phyloP scores from a whole-genome alignment of 2,329 filamentous ascomycete genomes.

The Colletotrichum falcatum region DNA sequence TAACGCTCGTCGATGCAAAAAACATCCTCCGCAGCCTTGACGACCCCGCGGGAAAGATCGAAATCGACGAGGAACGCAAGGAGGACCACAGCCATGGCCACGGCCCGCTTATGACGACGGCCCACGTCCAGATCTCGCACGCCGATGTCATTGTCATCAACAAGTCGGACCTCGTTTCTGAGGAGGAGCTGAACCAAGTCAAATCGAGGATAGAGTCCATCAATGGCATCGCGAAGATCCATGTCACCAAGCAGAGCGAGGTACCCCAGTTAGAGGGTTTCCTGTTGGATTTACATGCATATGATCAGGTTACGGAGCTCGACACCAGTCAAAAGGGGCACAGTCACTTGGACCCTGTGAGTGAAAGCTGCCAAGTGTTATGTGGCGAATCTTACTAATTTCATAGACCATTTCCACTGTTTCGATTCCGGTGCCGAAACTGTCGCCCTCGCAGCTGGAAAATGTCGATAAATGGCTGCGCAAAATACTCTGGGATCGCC shows the following conservation, averaged over 20 bases:
- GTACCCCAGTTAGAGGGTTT: slow-evolving; percentile 88
- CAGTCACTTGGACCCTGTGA: slow-evolving; percentile 88
- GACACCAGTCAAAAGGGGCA: slow-evolving; percentile 83
- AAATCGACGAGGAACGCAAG: slow-evolving; percentile 54
- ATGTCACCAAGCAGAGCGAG: slow-evolving; percentile 82
- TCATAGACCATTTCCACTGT: slow-evolving; percentile 84
- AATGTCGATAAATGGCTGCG: slow-evolving; percentile 85
- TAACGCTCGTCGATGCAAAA: slow-evolving; percentile 94
- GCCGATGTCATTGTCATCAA: slow-evolving; percentile 96
- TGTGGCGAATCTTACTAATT: slow-evolving; percentile 42
- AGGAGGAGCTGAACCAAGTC: slow-evolving; percentile 76
- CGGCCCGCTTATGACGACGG: slow-evolving; percentile 85
- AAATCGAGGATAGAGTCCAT: slow-evolving; percentile 81
- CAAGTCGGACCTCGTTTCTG: slow-evolving; percentile 86
- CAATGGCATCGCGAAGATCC: slow-evolving; percentile 88
- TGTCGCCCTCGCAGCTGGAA: slow-evolving; percentile 69
- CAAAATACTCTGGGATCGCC: slow-evolving; percentile 84
- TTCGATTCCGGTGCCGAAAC: slow-evolving; percentile 73
- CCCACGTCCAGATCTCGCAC: slow-evolving; percentile 96
- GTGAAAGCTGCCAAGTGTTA: slow-evolving; percentile 45
- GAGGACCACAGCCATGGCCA: slow-evolving; percentile 56
- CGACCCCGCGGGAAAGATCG: slow-evolving; percentile 69
- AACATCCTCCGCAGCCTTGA: slow-evolving; percentile 88
- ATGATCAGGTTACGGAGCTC: slow-evolving; percentile 82
- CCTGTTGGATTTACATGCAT: slow-evolving; percentile 90